Base-by-base conservation (phyloP, 768 basidiomycete species). In the Rubroboletus pulcherrimus region DNA sequence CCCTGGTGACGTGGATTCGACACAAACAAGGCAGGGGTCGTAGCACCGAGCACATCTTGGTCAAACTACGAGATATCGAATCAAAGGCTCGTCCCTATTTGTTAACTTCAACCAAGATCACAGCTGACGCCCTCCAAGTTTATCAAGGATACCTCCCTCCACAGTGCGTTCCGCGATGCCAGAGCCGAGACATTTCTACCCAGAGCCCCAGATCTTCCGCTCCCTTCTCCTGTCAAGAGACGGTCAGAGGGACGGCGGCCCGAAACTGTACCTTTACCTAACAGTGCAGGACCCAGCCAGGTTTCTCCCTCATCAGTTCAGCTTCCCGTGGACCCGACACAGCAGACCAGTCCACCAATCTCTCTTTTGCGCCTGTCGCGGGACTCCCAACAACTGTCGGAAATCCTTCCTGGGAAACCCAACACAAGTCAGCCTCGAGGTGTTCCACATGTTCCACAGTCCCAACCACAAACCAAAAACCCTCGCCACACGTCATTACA, bases 91-190 rank as follows among this genome's bases (percentile, higher is more conserved):
- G 61, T 64, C 44, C 30, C 26, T 33, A 8, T 14, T 15, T 10
- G 19, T 44, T 15, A 5, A 14, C 42, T 46, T 19, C 5, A 21
- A n/a, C 12, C n/a, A 35, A 12, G 19, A 42, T 17, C 15, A 19
- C 39, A 35, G 15, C 42, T 59, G 30, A 57, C 43, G 4, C 11
- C 47, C 45, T 5, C 5, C 38, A 51, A 71, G 71, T 71, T 71
- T 54, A 68, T 73, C 57, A 64, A 51, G 48, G 70, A 71, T 49
- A 19, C n/a, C 5, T 59, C 60, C 39, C 44, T 71, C 0, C 70
- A 71, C 39, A 35, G 41, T 31, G 70, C 71, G n/a, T 71, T 71
- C 26, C 70, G 71, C 24, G 67, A 73, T 41, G 70, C 70, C 14
- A 69, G 70, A 55, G 70, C 70, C 30, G 49, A 55, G 40, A 71